Evolutionary conservation across 129 eudicot genomes (phyloP).

Genomic region (Smallanthus sonchifolius): DNA sequence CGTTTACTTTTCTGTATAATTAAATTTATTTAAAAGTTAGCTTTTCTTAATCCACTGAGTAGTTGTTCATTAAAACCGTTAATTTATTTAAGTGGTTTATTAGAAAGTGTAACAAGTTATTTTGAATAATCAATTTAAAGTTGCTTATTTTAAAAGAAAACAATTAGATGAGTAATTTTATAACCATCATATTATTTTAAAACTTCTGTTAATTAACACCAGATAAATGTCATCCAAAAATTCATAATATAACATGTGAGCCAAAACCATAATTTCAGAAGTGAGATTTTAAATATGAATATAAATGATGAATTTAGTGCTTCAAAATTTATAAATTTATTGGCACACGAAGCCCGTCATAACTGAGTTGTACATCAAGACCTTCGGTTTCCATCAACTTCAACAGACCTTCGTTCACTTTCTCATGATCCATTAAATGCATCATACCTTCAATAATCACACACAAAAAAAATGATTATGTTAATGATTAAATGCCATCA

Average conservation of each 20-base stretch:
- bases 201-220: too few relatives aligned
- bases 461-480: not conserved
- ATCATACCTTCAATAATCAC: slow-evolving; percentile 66
- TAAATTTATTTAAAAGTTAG: too few relatives aligned
- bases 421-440: slow-evolving; percentile 97
- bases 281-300: slow-evolving; percentile 7
- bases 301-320: slow-evolving; percentile 1
- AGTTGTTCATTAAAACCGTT: too few relatives aligned
- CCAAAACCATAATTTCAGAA: slow-evolving; percentile 6
- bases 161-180: too few relatives aligned
- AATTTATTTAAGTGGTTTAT: too few relatives aligned
- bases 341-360: slow-evolving; percentile 90
- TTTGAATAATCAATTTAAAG: too few relatives aligned
- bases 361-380: slow-evolving; percentile 87
- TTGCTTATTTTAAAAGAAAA: too few relatives aligned
- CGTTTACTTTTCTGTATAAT: too few relatives aligned
- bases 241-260: not conserved
- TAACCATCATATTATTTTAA: too few relatives aligned
- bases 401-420: slow-evolving; percentile 56
- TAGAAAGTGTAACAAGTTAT: too few relatives aligned
- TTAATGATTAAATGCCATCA: not conserved
- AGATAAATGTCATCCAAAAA: not conserved
- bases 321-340: slow-evolving; percentile 40
- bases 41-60: too few relatives aligned
- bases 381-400: slow-evolving; percentile 81